Base-by-base conservation (phyloP, 2,329 filamentous ascomycete genomes). In the Aspergillus phoenicis region DNA sequence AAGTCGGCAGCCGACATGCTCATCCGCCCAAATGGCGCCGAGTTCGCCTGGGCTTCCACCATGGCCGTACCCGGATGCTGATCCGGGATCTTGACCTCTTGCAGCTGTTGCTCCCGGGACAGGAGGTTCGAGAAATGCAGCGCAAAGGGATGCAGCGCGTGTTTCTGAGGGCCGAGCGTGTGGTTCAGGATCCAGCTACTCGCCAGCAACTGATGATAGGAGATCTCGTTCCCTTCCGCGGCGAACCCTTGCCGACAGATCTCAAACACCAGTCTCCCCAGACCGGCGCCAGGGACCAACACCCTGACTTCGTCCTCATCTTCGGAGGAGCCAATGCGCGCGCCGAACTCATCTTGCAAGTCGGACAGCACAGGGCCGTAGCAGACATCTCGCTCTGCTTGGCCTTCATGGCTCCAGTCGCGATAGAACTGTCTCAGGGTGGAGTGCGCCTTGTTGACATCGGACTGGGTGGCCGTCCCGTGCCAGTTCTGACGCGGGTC, bases 1-100 rank as follows among this genome's bases (percentile, higher is more conserved):
- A 99, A 99, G 74, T 99, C 95, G 3, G 92, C 93, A 0, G 93
- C 91, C 22, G 89, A 89, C 94, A 99, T 98, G 71, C 87, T 88
- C 92, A 99, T 97, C 36, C 87, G 81, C 38, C 91, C 91, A 26
- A 75, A 78, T 11, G 77, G 76, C 2, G 60, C 43, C 69, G 64
- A 60, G 67, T 59, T 66, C 15, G 57, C 49, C 28, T 68, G 65
- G 7, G 72, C 71, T 22, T 76, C 70, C 28, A 78, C 72, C 52
- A 94, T 80, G 0, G 81, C 78, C 2, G 81, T 80, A 2, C 81
- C 86, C 0, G 90, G 90, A 72, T 93, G 89, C 1, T 96, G 80
- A 72, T 99, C 95, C 0, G 95, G 95, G 5, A 99, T 83, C 52
- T 81, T 75, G 62, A 94, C 90, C 17, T 84, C 83, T 58, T 84